A percentile compares a stretch with the other conserved stretches of the same genome.
Evolutionary conservation across 768 basidiomycete genomes (phyloP).

Genomic region (Trametes coccinea): DNA sequence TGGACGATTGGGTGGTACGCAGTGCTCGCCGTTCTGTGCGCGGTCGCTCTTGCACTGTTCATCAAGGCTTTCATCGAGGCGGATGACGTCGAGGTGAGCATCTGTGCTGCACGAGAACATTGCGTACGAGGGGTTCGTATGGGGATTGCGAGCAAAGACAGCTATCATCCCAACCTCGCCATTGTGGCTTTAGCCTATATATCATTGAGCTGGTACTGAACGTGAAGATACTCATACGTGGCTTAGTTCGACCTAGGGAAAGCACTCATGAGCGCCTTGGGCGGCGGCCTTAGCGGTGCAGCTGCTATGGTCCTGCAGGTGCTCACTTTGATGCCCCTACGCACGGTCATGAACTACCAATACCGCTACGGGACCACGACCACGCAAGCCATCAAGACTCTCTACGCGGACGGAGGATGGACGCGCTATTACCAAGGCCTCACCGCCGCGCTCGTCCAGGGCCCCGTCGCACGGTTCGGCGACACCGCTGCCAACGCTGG

Average conservation of each 20-base stretch:
- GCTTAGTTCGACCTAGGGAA: constrained; percentile 74
- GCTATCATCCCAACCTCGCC: too few relatives aligned
- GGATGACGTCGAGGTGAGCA: constrained; percentile 63
- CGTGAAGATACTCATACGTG: not conserved
- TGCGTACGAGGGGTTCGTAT: too few relatives aligned
- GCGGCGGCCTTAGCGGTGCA: constrained; percentile 89
- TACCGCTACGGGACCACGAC: constrained; percentile 85
- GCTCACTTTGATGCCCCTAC: constrained; percentile 86
- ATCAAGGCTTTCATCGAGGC: constrained; percentile 72
- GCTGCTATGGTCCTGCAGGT: constrained; percentile 98
- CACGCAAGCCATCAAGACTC: constrained; percentile 60
- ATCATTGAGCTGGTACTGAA: too few relatives aligned
- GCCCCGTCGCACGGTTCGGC: constrained; percentile 82
- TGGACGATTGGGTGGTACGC: constrained; percentile 36
- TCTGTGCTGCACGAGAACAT: not conserved
- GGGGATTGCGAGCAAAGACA: too few relatives aligned
- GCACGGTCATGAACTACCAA: constrained; percentile 98
- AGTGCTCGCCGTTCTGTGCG: constrained; percentile 37
- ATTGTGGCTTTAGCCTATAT: too few relatives aligned
- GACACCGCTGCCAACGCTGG: constrained; percentile 96
- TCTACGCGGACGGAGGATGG: constrained; percentile 79
- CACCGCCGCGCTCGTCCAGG: constrained; percentile 81
- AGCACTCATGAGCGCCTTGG: constrained; percentile 80
- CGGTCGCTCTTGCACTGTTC: constrained; percentile 48
- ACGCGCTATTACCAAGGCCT: constrained; percentile 89